These are phyloP conservation scores for Metschnikowia vanudenii DNA, from an alignment of 805 yeast species.

Conservation along the genomic window DNA sequence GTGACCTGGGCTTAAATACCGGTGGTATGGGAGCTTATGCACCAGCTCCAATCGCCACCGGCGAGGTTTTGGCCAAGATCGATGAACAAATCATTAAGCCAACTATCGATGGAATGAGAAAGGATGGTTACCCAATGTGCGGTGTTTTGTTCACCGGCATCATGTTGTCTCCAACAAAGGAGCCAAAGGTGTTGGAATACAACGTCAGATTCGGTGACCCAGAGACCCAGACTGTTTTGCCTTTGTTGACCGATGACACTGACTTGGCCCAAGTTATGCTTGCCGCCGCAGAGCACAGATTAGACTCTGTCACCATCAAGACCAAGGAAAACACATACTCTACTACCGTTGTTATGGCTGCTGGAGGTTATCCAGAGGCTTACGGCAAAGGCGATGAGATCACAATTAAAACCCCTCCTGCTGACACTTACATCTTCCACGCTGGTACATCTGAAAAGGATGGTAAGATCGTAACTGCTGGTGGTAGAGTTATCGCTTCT, in stretches of 20 bases:
- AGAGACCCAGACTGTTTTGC: conserved; percentile 95
- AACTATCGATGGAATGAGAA: conserved; percentile 93
- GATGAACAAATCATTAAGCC: conserved; percentile 79
- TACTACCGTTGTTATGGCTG: conserved; percentile 93
- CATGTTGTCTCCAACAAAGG: conserved; percentile 74
- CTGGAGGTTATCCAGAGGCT: conserved; percentile 93
- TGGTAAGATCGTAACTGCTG: conserved; percentile 74
- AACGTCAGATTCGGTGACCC: conserved; percentile 99
- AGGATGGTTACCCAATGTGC: conserved; percentile 90
- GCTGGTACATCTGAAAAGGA: conserved; percentile 79
- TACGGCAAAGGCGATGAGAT: conserved; percentile 87
- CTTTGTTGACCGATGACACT: conserved; percentile 76
- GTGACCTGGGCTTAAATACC: conserved; percentile 91
- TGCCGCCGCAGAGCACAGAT: conserved; percentile 91
- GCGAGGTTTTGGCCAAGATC: conserved; percentile 65
- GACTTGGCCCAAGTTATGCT: conserved; percentile 90
- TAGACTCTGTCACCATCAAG: conserved; percentile 71
- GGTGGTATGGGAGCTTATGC: conserved; percentile 99
- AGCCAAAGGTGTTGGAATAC: conserved; percentile 95
- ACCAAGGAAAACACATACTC: conserved; percentile 60
- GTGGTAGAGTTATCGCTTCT: conserved; percentile 96
- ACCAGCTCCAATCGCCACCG: conserved; percentile 94
- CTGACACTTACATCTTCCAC: conserved; percentile 78
- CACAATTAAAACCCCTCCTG: conserved; percentile 49
- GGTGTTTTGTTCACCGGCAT: conserved; percentile 96